Base-by-base conservation (phyloP, 2,329 filamentous ascomycete species). In the Cytospora piceae region DNA sequence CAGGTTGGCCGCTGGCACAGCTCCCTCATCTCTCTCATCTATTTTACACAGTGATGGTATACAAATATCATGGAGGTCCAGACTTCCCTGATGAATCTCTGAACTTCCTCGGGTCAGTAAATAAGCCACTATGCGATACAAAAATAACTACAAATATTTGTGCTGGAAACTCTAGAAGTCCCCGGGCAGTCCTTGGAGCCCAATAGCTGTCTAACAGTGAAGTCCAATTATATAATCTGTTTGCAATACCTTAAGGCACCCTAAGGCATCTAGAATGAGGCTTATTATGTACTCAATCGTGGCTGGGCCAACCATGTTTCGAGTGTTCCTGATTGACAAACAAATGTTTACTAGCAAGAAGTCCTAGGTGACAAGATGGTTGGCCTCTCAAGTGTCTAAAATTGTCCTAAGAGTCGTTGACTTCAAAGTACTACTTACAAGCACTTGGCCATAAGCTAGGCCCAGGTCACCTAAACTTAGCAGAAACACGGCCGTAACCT, bases 381-480 rank as follows among this genome's bases (percentile, higher is more conserved):
- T 63, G 53, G 61, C 53, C 61, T 37, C 39, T 22, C 31, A 37
- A 24, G n/a, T 24, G 46, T 14, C 46, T n/a, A 24, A 24, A 49
- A 14, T 2, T 12, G n/a, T 14, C 46, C 22, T 8, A 24, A 24
- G 14, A 14, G 34, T 31, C 39, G 49, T 27, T 15, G 34, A 29
- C 32, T 32, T 34, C 7, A 11, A 39, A 27, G 37, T 53, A 55
- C 37, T 27, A 27, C 52, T 34, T 52, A 31, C 5, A 51, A 20
- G n/a, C 58, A 37, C 46, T 27, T 12, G 60, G 42, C 60, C 60
- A 56, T 31, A 20, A 49, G 37, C 60, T 51, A 62, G 60, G 60
- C 60, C 60, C n/a, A 62, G 53, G n/a, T n/a, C 32, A 22, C 55
- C 60, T 56, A 62, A 62, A 62, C 60, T 42, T 62, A 62, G 52